Evolutionary conservation across 1,139 yeast genomes (phyloP).

Genomic region (Candida neerlandica): DNA sequence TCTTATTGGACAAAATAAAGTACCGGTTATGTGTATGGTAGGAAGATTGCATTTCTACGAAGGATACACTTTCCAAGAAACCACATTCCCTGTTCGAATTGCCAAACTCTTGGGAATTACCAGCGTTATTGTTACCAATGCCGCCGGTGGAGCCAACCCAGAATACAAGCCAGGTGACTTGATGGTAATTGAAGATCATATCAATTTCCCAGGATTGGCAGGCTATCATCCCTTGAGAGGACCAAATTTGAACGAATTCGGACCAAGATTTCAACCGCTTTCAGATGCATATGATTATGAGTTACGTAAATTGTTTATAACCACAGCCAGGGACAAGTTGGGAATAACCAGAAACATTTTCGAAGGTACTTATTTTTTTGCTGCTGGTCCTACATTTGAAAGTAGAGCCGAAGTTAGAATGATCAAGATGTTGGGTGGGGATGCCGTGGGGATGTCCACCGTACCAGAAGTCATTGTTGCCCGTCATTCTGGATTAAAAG

Average conservation of each 20-base stretch:
- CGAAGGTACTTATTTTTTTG: slow-evolving; percentile 87
- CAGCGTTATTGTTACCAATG: slow-evolving; percentile 80
- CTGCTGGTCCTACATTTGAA: slow-evolving; percentile 94
- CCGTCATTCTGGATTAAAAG: slow-evolving; percentile 80
- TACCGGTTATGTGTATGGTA: slow-evolving; percentile 90
- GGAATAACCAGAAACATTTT: slow-evolving; percentile 62
- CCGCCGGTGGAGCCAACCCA: slow-evolving; percentile 86
- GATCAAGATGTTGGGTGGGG: slow-evolving; percentile 76
- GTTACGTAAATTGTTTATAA: slow-evolving; percentile 60
- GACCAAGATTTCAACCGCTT: slow-evolving; percentile 85
- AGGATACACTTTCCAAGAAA: slow-evolving; percentile 78
- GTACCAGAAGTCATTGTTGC: slow-evolving; percentile 95
- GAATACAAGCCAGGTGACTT: slow-evolving; percentile 78
- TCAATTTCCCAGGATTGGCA: slow-evolving; percentile 86
- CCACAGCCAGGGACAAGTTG: slow-evolving; percentile 52
- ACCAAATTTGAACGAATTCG: slow-evolving; percentile 75
- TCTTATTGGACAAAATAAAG: slow-evolving; percentile 62
- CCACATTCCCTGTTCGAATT: slow-evolving; percentile 85
- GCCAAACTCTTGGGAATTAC: slow-evolving; percentile 64
- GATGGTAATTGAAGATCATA: slow-evolving; percentile 87
- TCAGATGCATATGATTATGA: slow-evolving; percentile 87
- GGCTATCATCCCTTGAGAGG: slow-evolving; percentile 91
- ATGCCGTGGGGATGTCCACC: slow-evolving; percentile 97
- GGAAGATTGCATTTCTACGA: slow-evolving; percentile 93
- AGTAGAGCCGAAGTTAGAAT: slow-evolving; percentile 89